These are phyloP conservation scores for Ploettnerulaceae sp. DNA, from an alignment of 2,329 filamentous ascomycete species.

Conservation along the genomic window DNA sequence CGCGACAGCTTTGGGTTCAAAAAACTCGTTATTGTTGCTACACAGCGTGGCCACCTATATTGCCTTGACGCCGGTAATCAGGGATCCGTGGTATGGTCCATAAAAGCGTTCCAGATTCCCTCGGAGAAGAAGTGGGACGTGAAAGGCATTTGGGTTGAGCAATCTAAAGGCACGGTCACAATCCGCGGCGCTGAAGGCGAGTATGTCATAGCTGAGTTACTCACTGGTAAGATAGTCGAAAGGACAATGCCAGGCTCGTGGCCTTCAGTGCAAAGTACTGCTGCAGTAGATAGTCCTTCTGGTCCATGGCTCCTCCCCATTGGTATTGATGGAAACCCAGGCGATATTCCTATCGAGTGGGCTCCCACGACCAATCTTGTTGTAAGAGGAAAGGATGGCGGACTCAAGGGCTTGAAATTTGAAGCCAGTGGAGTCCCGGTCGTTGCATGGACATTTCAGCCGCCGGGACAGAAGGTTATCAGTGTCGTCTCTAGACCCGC, in stretches of 20 bases:
- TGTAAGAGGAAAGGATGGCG: slow-evolving; percentile 44
- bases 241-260: slow-evolving; percentile 38
- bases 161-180: slow-evolving; percentile 43
- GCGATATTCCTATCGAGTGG: slow-evolving; percentile 41
- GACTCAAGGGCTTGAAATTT: slow-evolving; percentile 53
- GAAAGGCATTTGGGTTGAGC: slow-evolving; percentile 60
- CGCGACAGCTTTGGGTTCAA: slow-evolving; percentile 82
- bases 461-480: slow-evolving; percentile 63
- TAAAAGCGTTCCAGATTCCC: slow-evolving; percentile 55
- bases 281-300: slow-evolving; percentile 47
- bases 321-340: slow-evolving; percentile 45
- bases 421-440: slow-evolving; percentile 40
- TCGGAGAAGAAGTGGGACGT: slow-evolving; percentile 58
- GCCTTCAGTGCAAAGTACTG: slow-evolving; percentile 43
- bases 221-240: slow-evolving; percentile 47
- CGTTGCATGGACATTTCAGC: slow-evolving; percentile 68
- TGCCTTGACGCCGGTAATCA: slow-evolving; percentile 72
- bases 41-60: slow-evolving; percentile 71
- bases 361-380: slow-evolving; percentile 52
- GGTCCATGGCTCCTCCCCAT: slow-evolving; percentile 53
- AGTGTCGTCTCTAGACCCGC: slow-evolving; percentile 62
- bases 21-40: slow-evolving; percentile 78
- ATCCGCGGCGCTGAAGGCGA: slow-evolving; percentile 48
- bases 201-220: slow-evolving; percentile 50
- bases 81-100: slow-evolving; percentile 72